Evolutionary conservation across 805 yeast genomes (phyloP), one percentile per base, ranked within the genome.

Genomic region (Cyberlindnera misumaiensis): DNA sequence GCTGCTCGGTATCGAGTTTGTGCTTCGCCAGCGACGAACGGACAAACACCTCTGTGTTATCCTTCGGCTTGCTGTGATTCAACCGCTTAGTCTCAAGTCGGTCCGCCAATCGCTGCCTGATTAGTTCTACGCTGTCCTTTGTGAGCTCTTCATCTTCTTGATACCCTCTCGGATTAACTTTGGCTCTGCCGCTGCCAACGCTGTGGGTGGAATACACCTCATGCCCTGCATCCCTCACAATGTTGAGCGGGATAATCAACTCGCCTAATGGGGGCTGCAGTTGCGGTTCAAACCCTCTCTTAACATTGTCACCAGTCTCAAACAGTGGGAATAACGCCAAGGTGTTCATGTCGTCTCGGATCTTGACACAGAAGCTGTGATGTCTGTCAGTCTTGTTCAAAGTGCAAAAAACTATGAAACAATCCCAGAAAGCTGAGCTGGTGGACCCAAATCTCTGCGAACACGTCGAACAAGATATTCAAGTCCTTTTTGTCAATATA

Each of bases 391-490:
- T 28, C 2, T 46, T 34, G 35, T 60, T 59, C 4, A 66, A 52
- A 3, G 71, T 64, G 43, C 78, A 73, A 43, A 69, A 68, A 2
- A 56, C 55, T 0, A 33, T 63, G 63, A 3, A 70, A 44, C 26
- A 73, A 53, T 22, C 57, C 56, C 12, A 53, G 51, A 35, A 62
- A 55, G 11, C 58, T 53, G 11, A 62, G 42, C 8, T 53, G 54
- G 16, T 52, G 49, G 3, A 62, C 47, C 77, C 75, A 72, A 11
- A 52, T 54, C 18, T 49, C 47, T 0, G 74, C 70, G 48, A 72
- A 59, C 1, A 47, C 41, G 42, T 71, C 75, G 48, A 72, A 69
- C 36, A 68, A 62, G 10, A 39, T 33, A 17, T 47, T 47, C 26
- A 43, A 39, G 11, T 34, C 42, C 4, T 42, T 37, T 4, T 30